Conservation (phyloP, 2,329 filamentous ascomycete species). For the Cladosporium sp. region DNA sequence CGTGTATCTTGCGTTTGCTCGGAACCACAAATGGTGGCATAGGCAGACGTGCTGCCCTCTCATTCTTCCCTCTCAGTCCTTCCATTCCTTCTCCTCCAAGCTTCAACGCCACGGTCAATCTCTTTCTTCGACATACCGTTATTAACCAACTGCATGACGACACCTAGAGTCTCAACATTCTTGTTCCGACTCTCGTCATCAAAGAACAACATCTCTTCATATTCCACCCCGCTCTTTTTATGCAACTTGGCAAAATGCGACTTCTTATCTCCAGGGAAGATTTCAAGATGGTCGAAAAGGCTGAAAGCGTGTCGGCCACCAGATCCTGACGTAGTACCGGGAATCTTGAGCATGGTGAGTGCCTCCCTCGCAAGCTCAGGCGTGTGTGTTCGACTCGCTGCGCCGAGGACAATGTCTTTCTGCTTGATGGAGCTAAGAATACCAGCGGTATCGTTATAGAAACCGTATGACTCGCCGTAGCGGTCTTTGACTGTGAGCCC, state of each 20-base stretch:
- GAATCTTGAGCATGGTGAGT: slow-evolving; percentile 66
- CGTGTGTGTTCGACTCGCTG: slow-evolving; percentile 75
- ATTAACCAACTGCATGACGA: slow-evolving; percentile 76
- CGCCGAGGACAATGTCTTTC: slow-evolving; percentile 56
- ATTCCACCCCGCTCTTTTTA: slow-evolving; percentile 64
- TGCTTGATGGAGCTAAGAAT: slow-evolving; percentile 55
- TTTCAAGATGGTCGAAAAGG: slow-evolving; percentile 55
- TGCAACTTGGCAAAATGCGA: slow-evolving; percentile 74
- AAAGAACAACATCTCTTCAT: slow-evolving; percentile 89
- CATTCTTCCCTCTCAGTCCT: slow-evolving; percentile 27
- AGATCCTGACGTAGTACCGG: slow-evolving; percentile 42
- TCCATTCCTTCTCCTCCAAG: slow-evolving; percentile 72
- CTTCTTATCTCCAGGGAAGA: slow-evolving; percentile 74
- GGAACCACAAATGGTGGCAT: too few species aligned
- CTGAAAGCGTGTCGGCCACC: slow-evolving; percentile 36
- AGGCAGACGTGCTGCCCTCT: background rate
- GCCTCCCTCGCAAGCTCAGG: slow-evolving; percentile 77
- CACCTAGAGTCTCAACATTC: slow-evolving; percentile 74
- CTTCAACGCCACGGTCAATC: slow-evolving; percentile 70
- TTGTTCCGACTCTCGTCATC: slow-evolving; percentile 88
- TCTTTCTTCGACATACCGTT: slow-evolving; percentile 74
- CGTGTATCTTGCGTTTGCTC: too few species aligned
- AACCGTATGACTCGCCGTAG: slow-evolving; percentile 43
- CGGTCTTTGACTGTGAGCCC: slow-evolving; percentile 49
- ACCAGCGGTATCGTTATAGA: slow-evolving; percentile 42